phyloP scores from a whole-genome alignment of 108 stramenopile species.

The Conticribra guillardii region DNA sequence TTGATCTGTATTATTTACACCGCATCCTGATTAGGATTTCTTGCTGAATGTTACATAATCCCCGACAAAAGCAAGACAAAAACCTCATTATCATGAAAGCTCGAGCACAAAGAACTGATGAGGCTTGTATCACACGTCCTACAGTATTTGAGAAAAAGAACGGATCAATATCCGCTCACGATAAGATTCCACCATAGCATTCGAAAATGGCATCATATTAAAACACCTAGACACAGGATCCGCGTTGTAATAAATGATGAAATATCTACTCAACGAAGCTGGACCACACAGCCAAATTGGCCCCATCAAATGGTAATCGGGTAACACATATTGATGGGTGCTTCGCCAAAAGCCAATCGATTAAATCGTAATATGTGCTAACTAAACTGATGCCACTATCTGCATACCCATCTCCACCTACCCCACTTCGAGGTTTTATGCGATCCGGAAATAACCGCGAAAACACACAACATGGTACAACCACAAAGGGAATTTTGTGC shows the following conservation, averaged over 20 bases:
- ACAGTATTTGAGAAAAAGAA: no score
- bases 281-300: slow-evolving; percentile 69
- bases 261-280: neutral
- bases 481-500: slow-evolving; percentile 69
- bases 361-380: slow-evolving; percentile 70
- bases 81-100: no score
- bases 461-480: slow-evolving; percentile 91
- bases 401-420: neutral
- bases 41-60: no score
- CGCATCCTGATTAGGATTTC: no score
- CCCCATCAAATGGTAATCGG: slow-evolving; percentile 68
- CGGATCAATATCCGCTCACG: no score
- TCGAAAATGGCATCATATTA: no score
- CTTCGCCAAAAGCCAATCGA: slow-evolving; percentile 65
- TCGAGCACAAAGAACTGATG: no score
- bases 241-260: neutral
- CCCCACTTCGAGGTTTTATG: slow-evolving; percentile 3
- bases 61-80: no score
- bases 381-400: slow-evolving; percentile 34
- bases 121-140: no score
- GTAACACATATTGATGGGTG: slow-evolving; percentile 63
- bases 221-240: no score
- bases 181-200: no score
- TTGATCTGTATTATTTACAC: no score
- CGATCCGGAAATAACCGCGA: slow-evolving; percentile 73